Percentiles rank a stretch among this genome's conserved stretches.
phyloP scores from a whole-genome alignment of 2,329 filamentous ascomycete genomes.

The Botrytis tulipae region DNA sequence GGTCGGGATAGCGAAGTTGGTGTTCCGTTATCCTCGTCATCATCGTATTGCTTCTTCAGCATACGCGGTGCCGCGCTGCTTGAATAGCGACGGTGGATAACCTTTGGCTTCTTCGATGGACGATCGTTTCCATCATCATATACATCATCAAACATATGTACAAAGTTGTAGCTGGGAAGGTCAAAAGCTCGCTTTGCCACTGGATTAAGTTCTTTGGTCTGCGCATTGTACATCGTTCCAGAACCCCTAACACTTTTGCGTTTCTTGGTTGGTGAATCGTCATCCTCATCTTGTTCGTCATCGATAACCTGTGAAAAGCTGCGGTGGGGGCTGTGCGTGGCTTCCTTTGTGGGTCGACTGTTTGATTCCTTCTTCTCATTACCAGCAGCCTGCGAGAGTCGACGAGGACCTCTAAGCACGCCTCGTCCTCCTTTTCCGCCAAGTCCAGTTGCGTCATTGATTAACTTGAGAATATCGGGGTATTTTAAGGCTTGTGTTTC shows the following conservation, averaged over 20 bases:
- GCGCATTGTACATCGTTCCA: background rate
- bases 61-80: background rate
- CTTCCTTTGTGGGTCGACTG: background rate
- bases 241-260: background rate
- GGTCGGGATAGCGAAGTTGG: too few relatives aligned
- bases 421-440: conserved; percentile 5
- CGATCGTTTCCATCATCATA: background rate
- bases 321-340: background rate
- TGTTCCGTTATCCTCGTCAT: background rate
- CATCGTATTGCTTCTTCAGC: background rate
- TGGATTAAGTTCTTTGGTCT: background rate
- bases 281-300: background rate
- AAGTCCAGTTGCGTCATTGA: background rate
- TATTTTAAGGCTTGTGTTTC: conserved; percentile 12
- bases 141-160: background rate
- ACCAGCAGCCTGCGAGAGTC: background rate
- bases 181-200: background rate
- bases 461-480: background rate
- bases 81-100: background rate
- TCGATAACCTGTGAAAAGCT: background rate
- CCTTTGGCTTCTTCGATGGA: background rate
- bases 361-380: background rate
- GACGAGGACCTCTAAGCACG: conserved; percentile 1
- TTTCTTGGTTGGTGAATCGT: background rate
- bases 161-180: background rate